Evolutionary conservation across 495 filamentous ascomycete species (phyloP), one percentile per base, ranked within the genome.

Genomic region (Talaromyces trachyspermus): DNA sequence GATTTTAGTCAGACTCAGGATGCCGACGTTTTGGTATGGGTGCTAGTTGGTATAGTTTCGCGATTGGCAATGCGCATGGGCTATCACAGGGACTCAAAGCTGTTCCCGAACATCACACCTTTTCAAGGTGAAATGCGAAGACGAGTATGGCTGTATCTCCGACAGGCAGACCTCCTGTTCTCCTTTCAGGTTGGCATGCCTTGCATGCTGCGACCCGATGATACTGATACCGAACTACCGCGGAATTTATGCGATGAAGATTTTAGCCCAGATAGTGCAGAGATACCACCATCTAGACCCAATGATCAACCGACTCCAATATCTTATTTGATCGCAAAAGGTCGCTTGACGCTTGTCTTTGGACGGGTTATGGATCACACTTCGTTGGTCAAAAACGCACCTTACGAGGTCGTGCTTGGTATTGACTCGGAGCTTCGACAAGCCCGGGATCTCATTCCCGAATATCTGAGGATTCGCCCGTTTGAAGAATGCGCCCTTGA

Each of bases 171-270:
- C 60, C 71, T 92, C 1, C 64, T 94, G 14, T 90, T 95, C 60
- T 96, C 94, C 2, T 94, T 91, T 52, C 91, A 95, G 65, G 72
- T 88, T 43, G 90, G 89, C 5, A 64, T 97, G 30, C 92, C 92
- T n/a, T 80, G 76, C 43, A 95, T 95, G 84, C 81, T 95, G 14
- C 80, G 88, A 46, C 69, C 78, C 12, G 72, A 81, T 8, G 88
- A 95, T 60, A 89, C 79, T 49, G 94, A 99, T 57, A 86, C 88
- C 0, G 79, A 86, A 46, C 63, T 95, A 26, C 92, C 92, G 12
- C 77, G 84, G 51, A 99, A 97, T 61, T 72, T 96, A 19, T 91
- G 88, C 58, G 92, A 99, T 58, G 91, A 96, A 54, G 94, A 97
- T 55, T 86, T 97, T 38, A 80, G 84, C 38, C 84, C 89, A 38